Percentiles rank a stretch among this genome's conserved stretches.
phyloP scores from a whole-genome alignment of 2,329 filamentous ascomycete species.

The Neofusicoccum kwambonambiense region DNA sequence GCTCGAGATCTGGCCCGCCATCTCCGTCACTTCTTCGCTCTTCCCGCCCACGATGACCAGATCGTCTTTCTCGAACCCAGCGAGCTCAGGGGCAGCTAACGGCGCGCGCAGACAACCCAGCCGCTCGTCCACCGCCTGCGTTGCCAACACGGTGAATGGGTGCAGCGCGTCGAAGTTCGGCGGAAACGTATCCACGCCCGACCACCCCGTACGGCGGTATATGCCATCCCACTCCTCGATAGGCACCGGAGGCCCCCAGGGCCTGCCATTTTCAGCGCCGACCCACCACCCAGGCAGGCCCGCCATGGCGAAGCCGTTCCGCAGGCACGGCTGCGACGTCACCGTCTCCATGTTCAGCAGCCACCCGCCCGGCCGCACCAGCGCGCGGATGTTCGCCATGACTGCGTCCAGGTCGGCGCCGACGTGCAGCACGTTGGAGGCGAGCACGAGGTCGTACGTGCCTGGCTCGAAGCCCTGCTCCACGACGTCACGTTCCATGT shows the following conservation, averaged over 20 bases:
- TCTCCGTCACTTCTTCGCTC: too few species aligned
- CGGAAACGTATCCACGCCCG: too few species aligned
- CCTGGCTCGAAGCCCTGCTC: constrained; percentile 4
- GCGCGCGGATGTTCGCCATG: not conserved
- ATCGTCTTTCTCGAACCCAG: too few species aligned
- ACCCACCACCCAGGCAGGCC: constrained; percentile 25
- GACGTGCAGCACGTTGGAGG: constrained; percentile 22
- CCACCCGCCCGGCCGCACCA: constrained; percentile 5
- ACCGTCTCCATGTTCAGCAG: constrained; percentile 35
- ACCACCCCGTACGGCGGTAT: too few species aligned
- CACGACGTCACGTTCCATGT: too few species aligned
- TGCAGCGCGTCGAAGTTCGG: too few species aligned
- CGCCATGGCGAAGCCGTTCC: not conserved
- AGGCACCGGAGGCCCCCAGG: too few species aligned
- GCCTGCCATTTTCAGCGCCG: too few species aligned
- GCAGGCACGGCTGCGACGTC: constrained; percentile 18
- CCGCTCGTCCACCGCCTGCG: constrained; percentile 24
- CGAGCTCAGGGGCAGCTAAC: not conserved
- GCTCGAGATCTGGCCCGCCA: too few species aligned
- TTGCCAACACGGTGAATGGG: constrained; percentile 16
- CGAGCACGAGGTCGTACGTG: constrained; percentile 25
- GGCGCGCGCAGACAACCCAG: constrained; percentile 21
- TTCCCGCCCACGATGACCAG: not conserved
- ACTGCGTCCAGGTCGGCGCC: constrained; percentile 20
- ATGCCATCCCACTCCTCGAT: too few species aligned